Evolutionary conservation across 1,284 basidiomycete species (phyloP), one percentile per base, ranked within the genome.

Genomic region (Tilletia setariae): DNA sequence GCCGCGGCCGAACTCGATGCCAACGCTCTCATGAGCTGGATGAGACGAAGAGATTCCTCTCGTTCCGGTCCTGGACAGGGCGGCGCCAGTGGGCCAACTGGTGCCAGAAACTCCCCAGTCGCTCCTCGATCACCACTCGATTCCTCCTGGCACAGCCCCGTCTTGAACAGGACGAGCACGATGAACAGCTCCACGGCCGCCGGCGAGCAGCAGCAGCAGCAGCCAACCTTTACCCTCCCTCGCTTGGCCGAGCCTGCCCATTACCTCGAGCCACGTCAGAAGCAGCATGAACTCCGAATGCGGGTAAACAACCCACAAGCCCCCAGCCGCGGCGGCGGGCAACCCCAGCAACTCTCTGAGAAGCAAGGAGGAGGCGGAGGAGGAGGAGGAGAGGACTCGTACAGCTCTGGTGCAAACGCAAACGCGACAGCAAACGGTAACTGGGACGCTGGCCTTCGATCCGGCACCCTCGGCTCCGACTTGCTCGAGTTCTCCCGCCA

Each of bases 401-500:
- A 76, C 74, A 0, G 35, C 35, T 40, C 35, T 40, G 47, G 47
- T 49, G 47, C 47, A 9, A 49, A 49, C 8, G 47, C 47, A n/a
- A 49, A n/a, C 8, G 51, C 51, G 3, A n/a, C n/a, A 25, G 51
- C 51, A 1, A 53, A 53, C 28, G 51, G 51, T 11, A 9, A 8
- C 1, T 53, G 51, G 51, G 51, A 53, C 21, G 51, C 21, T 25
- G 51, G 51, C 2, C 13, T 53, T 28, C 21, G 23, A 4, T 23
- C 51, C n/a, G 51, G 21, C n/a, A 53, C 23, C 21, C 6, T 23
- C 8, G 56, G 56, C 8, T 61, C 30, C 28, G 46, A 23, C 3
- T 16, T 19, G 46, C 46, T 49, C 30, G 69, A 73, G 40, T 79
- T 74, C 51, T 74, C 77, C 2, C 74, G 77, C 1, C 77, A 76